phyloP scores from a whole-genome alignment of 768 basidiomycete genomes.

The Boletus sensibilis region DNA sequence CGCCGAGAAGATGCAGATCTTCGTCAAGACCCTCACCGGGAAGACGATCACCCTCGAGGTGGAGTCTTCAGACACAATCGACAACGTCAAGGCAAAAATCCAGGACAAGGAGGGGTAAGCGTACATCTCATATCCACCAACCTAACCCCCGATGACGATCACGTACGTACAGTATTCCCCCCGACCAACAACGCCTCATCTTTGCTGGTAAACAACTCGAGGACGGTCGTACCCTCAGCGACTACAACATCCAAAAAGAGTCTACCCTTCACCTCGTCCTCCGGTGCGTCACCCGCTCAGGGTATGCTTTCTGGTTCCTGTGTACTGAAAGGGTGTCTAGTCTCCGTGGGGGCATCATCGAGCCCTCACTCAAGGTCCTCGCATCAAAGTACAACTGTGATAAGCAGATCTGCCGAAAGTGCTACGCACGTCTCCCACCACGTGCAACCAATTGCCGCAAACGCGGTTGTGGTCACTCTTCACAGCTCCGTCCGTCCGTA shows the following conservation, averaged over 20 bases:
- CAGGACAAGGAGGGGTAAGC: constrained; percentile 72
- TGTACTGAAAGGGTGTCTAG: constrained; percentile 8
- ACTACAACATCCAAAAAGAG: constrained; percentile 99
- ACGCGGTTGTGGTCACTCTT: constrained; percentile 86
- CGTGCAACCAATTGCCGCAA: constrained; percentile 99
- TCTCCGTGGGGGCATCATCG: constrained; percentile 80
- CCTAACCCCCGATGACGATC: neutral
- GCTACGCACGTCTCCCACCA: constrained; percentile 98
- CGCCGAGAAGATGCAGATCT: constrained; percentile 57
- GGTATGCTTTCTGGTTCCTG: too few relatives aligned
- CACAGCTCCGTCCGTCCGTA: constrained; percentile 87
- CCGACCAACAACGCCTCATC: constrained; percentile 29
- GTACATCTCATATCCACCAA: neutral
- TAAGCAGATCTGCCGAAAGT: constrained; percentile 99
- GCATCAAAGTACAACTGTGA: constrained; percentile 99
- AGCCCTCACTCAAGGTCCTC: constrained; percentile 96
- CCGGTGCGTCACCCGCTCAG: constrained; percentile 53
- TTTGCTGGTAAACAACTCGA: constrained; percentile 98
- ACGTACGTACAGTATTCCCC: constrained; percentile 35
- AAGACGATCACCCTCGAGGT: constrained; percentile 34
- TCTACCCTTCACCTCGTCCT: constrained; percentile 97
- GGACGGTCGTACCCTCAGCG: constrained; percentile 92
- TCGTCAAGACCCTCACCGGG: constrained; percentile 83
- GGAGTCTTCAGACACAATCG: constrained; percentile 30
- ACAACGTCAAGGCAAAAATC: constrained; percentile 30